Evolutionary conservation across 164 flowering plant genomes (phyloP), one percentile per base, ranked within the genome.

Genomic region (Macadamia integrifolia): DNA sequence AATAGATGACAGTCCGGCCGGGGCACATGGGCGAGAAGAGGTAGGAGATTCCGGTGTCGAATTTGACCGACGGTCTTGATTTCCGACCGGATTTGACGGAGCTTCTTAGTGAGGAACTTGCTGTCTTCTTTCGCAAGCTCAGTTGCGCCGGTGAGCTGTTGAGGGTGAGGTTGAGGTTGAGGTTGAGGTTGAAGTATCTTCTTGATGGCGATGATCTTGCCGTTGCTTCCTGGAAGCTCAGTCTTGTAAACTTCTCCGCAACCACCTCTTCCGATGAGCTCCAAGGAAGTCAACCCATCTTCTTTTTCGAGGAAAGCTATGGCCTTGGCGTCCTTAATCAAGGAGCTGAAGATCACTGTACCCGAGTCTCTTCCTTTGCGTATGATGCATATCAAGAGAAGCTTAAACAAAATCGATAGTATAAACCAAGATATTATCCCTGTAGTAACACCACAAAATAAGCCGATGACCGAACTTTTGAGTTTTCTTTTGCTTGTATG

Each of bases 221-320:
- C 91, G 17, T 73, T 63, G 31, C 87, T 79, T 49, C 84, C 91
- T 0, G 92, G 89, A 46, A 93, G 64, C 61, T 82, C 83, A 18
- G 92, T 88, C 60, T 71, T 86, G 78, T 87, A 91, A 49, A 93
- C 97, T 62, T 88, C 88, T 23, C 97, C 98, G 61, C 97, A 91
- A 0, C 95, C 98, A 15, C 98, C 98, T 66, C 67, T 75, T 49
- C 98, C 98, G 3, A 93, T 91, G 28, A 84, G 35, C 61, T 86
- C 77, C 64, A 88, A 68, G 0, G 86, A 70, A 1, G 83, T 75
- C 12, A 91, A 2, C 3, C 88, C 90, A 31, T 89, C 93, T 58
- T 89, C 97, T 58, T 81, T 81, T 68, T 89, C 91, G 52, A 93
- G 66, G 77, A 93, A 93, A 14, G 88, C 85, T 53, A 93, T 71